phyloP scores from a whole-genome alignment of 768 basidiomycete species.

The Mycena galopus region DNA sequence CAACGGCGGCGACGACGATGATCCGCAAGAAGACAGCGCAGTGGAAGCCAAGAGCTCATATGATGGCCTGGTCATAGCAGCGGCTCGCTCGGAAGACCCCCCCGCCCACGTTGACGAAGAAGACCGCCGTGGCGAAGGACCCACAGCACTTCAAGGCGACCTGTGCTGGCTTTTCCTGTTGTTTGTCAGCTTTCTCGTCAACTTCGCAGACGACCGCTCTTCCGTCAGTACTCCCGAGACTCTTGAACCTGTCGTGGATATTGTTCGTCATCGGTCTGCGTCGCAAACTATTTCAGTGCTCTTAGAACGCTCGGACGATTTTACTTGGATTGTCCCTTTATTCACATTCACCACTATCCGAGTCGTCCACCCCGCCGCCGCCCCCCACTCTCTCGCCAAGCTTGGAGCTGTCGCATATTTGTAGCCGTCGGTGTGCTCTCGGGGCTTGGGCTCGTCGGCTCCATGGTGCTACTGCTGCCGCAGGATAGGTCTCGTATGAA shows the following conservation, averaged over 20 bases:
- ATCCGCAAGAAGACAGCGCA: not conserved
- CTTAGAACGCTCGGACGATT: not conserved
- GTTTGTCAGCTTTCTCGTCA: no score
- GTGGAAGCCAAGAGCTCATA: not conserved
- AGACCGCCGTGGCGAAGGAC: not conserved
- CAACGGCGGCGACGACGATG: conserved; percentile 1
- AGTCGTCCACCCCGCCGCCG: no score
- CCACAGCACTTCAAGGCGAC: not conserved
- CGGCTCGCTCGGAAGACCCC: conserved; percentile 14
- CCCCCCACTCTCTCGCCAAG: not conserved
- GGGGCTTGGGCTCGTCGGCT: no score
- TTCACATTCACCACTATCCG: not conserved
- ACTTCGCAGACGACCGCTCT: no score
- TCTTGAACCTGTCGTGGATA: no score
- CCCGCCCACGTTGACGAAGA: not conserved
- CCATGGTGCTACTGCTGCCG: not conserved
- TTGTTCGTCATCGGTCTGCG: not conserved
- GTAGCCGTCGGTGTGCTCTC: no score
- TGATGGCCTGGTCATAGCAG: not conserved
- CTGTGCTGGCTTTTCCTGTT: not conserved
- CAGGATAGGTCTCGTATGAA: no score
- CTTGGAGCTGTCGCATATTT: no score
- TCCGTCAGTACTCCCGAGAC: no score
- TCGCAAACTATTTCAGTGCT: not conserved
- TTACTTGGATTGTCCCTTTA: no score